Base-by-base conservation (phyloP, 257 asterid species). In the Thymus quinquecostatus region DNA sequence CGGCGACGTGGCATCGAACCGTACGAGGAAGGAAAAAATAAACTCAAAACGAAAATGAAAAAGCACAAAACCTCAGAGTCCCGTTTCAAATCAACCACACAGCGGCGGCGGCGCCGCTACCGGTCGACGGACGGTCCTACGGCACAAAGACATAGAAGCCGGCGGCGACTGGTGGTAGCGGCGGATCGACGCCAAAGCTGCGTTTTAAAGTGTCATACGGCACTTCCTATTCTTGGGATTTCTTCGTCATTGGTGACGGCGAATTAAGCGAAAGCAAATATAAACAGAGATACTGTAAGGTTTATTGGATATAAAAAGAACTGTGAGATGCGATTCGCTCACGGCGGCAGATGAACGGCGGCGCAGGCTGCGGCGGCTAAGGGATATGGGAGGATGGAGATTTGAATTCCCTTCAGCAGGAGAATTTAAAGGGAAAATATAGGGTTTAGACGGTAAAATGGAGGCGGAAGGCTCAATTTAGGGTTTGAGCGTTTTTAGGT, bases 141-240 rank as follows among this genome's bases (percentile, higher is more conserved):
- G 80, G 12, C 81, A 80, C 76, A 66, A 10, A 75, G 84, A 76
- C 64, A 64, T 61, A 6, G 44, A 34, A 14, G 21, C 9, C 29
- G 81, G 3, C 53, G 38, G 6, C 58, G 86, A 88, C 45, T 88
- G 88, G 85, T 79, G 85, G 87, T 79, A 81, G 59, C 6, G 13
- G 58, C 30, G 50, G 28, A 43, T 12, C 60, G 76, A 67, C 70
- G 65, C 66, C 40, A 28, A 69, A 75, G 82, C 79, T 79, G 84
- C 81, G 75, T 67, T 87, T 82, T 68, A 62, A 61, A 82, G 88
- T 81, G 91, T 89, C 96, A 84, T 85, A 89, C 96, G 93, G 87
- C 96, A 89, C 96, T 89, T 89, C 96, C 93, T 88, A 88, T 88
- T 61, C 89, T 68, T 80, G 88, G 96, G 96, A 83, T 63, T 70